These are phyloP conservation scores for Erodium texanum DNA, from an alignment of 441 rosid genomes.

Conservation along the genomic window DNA sequence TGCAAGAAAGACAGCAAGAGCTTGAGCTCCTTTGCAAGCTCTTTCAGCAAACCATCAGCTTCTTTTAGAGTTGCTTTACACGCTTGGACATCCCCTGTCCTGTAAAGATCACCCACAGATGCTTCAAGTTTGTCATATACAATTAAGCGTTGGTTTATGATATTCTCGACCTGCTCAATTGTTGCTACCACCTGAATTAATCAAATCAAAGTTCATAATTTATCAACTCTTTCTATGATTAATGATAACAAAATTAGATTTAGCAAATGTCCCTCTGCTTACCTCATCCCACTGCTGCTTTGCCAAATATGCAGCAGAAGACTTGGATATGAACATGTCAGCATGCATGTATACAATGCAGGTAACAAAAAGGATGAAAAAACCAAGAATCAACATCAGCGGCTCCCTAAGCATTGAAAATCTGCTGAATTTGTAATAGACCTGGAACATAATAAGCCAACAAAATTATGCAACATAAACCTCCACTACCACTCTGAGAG, in stretches of 20 bases:
- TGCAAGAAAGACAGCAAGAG: conserved; percentile 54
- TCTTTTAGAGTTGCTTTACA: conserved; percentile 86
- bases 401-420: conserved; percentile 83
- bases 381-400: conserved; percentile 71
- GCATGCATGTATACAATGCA: conserved; percentile 61
- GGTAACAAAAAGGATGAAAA: conserved; percentile 60
- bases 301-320: conserved; percentile 78
- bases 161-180: conserved; percentile 52
- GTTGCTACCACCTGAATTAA: conserved; percentile 59
- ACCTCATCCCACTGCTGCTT: conserved; percentile 96
- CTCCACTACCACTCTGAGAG: neutral
- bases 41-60: conserved; percentile 65
- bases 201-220: neutral
- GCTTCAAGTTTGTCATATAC: conserved; percentile 76
- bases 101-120: conserved; percentile 78
- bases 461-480: neutral
- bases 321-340: conserved; percentile 89
- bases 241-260: neutral
- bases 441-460: conserved; percentile 36
- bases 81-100: conserved; percentile 84
- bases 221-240: neutral
- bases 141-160: conserved; percentile 52
- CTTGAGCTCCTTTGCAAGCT: conserved; percentile 62
- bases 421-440: conserved; percentile 72
- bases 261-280: conserved; percentile 6